Evolutionary conservation across 345 rosid species (phyloP), one percentile per base, ranked within the genome.

Genomic region (Eucalyptus melliodora): DNA sequence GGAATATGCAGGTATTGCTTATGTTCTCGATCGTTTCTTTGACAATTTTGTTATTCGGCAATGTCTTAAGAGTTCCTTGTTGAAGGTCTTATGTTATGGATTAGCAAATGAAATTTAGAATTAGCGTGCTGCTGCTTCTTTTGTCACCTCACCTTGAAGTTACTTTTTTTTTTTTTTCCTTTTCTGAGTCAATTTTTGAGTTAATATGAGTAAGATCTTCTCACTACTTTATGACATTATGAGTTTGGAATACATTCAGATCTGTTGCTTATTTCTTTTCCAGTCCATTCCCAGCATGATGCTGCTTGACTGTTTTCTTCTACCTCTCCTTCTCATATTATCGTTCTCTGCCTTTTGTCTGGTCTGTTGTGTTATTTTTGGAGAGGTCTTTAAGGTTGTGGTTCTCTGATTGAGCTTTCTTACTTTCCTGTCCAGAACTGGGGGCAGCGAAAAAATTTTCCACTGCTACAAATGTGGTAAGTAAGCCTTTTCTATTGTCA

Each of bases 381-480:
- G 59, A 51, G 27, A 27, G 85, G 45, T 77, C 27, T 21, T 77
- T 40, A 11, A 21, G 26, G 47, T 77, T 37, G 13, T 77, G 85
- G 47, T 40, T 77, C 85, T 77, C 85, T 77, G 47, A 77, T 40
- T 40, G 85, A 40, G 85, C 30, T 77, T 40, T 42, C 85, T 37
- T 21, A 40, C 85, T 40, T 77, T 40, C 47, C 85, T 40, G 85
- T 89, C 55, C 94, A 95, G 96, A 92, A 92, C 93, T 59, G 96
- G 95, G 30, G 96, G 96, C n/a, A 83, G 89, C 83, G 96, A 94
- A 12, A 95, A 94, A 67, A 94, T 91, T 90, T 95, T 93, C 87
- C 97, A 95, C 88, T 95, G 97, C 86, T 62, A 93, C 81, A 93
- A 59, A 87, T 95, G 97, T 4, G 95, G 97, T 94, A 89, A 92